phyloP scores from a whole-genome alignment of 306 rosid genomes.

The Trichosanthes truncata region DNA sequence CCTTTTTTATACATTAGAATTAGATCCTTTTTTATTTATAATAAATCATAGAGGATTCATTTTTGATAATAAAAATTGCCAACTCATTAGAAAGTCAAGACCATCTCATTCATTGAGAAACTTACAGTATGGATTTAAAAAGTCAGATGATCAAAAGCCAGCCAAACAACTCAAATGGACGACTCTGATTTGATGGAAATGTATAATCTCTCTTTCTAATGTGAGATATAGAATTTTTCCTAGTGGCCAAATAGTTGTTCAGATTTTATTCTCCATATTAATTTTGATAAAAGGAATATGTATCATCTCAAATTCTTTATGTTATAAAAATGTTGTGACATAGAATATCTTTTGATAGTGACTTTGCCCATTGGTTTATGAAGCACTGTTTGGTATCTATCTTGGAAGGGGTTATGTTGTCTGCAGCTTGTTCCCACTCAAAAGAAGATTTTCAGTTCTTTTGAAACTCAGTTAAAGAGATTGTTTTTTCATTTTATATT shows the following conservation, averaged over 20 bases:
- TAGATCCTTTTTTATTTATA: background rate
- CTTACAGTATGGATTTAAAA: background rate
- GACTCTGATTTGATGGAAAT: background rate
- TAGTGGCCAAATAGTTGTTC: constrained; percentile 2
- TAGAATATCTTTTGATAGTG: constrained; percentile 10
- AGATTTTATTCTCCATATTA: constrained; percentile 2
- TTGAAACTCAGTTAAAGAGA: background rate
- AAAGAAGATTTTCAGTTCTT: background rate
- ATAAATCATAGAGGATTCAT: background rate
- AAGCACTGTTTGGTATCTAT: constrained; percentile 9
- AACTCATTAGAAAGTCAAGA: constrained; percentile 8
- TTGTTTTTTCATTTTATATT: background rate
- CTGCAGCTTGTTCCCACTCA: background rate
- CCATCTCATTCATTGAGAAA: constrained; percentile 2
- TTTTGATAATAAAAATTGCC: constrained; percentile 1
- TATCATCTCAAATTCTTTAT: constrained; percentile 6
- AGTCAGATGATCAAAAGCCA: background rate
- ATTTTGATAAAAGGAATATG: background rate
- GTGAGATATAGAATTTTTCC: background rate
- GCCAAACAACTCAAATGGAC: background rate
- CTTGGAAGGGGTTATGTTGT: background rate
- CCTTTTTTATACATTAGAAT: constrained; percentile 5
- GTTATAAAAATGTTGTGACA: constrained; percentile 7
- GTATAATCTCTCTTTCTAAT: background rate
- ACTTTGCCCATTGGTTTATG: constrained; percentile 1